Evolutionary conservation across 2,329 filamentous ascomycete species (phyloP).

Genomic region (Ophiosphaerella narmari): DNA sequence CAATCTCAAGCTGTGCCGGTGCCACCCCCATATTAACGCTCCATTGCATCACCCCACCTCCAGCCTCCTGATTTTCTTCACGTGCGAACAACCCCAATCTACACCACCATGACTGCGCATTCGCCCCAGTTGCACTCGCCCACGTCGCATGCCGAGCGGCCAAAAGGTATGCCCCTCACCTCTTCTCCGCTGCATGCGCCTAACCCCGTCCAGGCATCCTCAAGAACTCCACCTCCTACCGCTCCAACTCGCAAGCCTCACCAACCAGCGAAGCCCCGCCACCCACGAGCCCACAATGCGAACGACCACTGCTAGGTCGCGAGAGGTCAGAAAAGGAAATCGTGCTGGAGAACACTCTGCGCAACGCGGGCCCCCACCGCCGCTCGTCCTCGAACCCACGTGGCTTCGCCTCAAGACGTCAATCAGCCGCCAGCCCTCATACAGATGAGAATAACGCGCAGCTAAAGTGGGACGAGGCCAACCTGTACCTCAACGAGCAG

Average conservation of each 20-base stretch:
- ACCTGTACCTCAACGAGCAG: constrained; percentile 95
- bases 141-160: constrained; percentile 47
- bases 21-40: too few relatives aligned
- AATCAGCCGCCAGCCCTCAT: constrained; percentile 60
- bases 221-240: constrained; percentile 78
- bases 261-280: constrained; percentile 50
- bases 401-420: constrained; percentile 72
- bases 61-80: too few relatives aligned
- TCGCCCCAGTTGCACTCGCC: constrained; percentile 43
- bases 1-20: too few relatives aligned
- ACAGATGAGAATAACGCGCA: constrained; percentile 69
- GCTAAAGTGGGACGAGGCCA: constrained; percentile 98
- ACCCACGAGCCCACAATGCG: constrained; percentile 36
- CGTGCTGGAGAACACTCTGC: constrained; percentile 89
- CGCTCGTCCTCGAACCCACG: constrained; percentile 77
- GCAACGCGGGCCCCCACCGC: constrained; percentile 87
- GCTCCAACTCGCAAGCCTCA: constrained; percentile 55
- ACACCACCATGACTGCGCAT: constrained; percentile 40
- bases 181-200: constrained; percentile 3
- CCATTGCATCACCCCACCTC: too few relatives aligned
- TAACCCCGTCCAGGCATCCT: constrained; percentile 73
- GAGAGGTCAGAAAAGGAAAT: constrained; percentile 79
- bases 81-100: constrained; percentile 4
- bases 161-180: constrained; percentile 45
- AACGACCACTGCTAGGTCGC: constrained; percentile 51